Conservation (phyloP, 1,284 basidiomycete genomes). For the Malassezia globosa region DNA sequence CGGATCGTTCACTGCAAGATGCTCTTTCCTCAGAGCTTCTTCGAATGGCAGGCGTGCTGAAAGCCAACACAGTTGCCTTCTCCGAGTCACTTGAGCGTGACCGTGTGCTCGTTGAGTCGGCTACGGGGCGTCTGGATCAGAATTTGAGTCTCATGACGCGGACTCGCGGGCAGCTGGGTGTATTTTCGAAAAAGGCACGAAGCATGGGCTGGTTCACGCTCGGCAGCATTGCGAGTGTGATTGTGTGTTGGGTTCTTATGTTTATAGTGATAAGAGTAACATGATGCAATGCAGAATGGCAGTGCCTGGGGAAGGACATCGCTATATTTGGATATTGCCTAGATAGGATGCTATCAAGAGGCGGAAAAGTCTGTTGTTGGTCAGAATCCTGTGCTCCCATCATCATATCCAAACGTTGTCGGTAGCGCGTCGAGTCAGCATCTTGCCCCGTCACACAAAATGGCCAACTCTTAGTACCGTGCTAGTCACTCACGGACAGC, state of each 20-base stretch:
- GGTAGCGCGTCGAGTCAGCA: no score
- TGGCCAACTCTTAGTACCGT: neutral
- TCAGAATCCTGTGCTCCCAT: no score
- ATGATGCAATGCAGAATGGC: conserved; percentile 9
- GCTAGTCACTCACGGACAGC: conserved; percentile 23
- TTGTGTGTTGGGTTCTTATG: conserved; percentile 41
- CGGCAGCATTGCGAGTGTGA: conserved; percentile 28
- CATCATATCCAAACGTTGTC: no score
- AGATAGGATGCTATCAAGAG: no score
- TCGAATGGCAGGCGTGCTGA: conserved; percentile 40
- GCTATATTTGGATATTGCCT: no score
- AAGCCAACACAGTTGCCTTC: conserved; percentile 38
- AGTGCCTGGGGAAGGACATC: no score
- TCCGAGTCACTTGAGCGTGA: conserved; percentile 42
- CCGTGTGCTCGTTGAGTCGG: conserved; percentile 34
- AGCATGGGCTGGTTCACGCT: conserved; percentile 46
- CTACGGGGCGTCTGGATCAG: conserved; percentile 24
- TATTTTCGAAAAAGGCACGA: conserved; percentile 36
- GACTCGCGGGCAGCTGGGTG: conserved; percentile 38
- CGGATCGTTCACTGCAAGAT: conserved; percentile 34
- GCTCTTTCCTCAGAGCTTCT: conserved; percentile 41
- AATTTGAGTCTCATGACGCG: conserved; percentile 45
- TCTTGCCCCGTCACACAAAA: no score
- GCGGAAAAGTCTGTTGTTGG: no score
- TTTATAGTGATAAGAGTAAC: conserved; percentile 43